These are phyloP conservation scores for Penstemon davidsonii DNA, from an alignment of 257 asterid species.

Conservation along the genomic window DNA sequence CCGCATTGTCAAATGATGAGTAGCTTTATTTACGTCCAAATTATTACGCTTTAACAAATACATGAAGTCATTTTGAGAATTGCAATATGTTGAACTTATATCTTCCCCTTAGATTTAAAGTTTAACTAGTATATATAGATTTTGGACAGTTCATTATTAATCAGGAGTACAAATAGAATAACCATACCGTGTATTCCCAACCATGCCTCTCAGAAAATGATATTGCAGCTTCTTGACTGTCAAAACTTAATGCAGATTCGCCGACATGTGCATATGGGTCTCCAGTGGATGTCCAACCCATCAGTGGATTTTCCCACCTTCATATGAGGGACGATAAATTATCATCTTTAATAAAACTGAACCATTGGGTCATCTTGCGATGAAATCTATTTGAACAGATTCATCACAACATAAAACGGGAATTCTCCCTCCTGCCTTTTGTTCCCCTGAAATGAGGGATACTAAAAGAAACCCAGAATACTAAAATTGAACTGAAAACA, in stretches of 20 bases:
- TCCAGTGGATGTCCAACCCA: constrained; percentile 99
- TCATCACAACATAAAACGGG: too few relatives aligned
- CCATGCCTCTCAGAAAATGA: constrained; percentile 86
- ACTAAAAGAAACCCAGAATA: too few relatives aligned
- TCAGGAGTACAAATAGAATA: constrained; percentile 16
- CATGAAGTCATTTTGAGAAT: background rate
- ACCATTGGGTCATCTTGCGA: constrained; percentile 23
- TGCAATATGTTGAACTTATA: constrained; percentile 4
- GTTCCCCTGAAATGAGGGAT: too few relatives aligned
- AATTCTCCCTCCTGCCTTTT: too few relatives aligned
- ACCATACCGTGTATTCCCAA: constrained; percentile 81
- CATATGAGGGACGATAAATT: constrained; percentile 27
- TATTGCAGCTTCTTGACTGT: constrained; percentile 83
- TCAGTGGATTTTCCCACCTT: constrained; percentile 99
- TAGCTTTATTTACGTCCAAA: too few relatives aligned
- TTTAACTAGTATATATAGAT: background rate
- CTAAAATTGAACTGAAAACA: too few relatives aligned
- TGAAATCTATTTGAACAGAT: background rate
- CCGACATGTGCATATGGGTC: constrained; percentile 98
- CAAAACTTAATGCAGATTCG: constrained; percentile 78
- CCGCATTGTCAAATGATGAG: background rate
- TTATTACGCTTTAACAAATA: background rate
- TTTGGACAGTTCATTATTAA: constrained; percentile 11
- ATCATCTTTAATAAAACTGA: background rate
- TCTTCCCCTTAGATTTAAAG: background rate